These are phyloP conservation scores for Cladophialophora chaetospira DNA, from an alignment of 2,329 filamentous ascomycete species.

Conservation along the genomic window DNA sequence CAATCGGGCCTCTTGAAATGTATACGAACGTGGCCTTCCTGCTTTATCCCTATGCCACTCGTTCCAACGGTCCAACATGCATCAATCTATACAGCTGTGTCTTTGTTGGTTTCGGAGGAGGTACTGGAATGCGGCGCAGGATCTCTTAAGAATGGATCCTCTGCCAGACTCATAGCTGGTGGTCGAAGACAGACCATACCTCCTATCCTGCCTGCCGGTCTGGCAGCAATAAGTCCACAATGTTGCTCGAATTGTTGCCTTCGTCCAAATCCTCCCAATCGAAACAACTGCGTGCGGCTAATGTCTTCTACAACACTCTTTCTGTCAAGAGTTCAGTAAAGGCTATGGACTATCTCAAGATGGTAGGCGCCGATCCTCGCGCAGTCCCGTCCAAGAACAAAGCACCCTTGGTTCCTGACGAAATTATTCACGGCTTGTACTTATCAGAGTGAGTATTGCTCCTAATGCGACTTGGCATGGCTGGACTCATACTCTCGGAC, in stretches of 20 bases:
- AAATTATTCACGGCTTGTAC: constrained; percentile 27
- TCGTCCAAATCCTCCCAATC: constrained; percentile 2
- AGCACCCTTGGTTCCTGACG: constrained; percentile 27
- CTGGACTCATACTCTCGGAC: background rate
- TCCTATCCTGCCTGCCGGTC: background rate
- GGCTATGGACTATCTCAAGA: background rate
- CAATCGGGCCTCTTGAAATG: background rate
- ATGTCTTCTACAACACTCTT: constrained; percentile 5
- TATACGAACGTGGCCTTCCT: background rate
- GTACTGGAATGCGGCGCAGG: background rate
- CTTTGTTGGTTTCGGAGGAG: background rate
- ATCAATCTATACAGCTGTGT: background rate
- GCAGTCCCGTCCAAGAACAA: constrained; percentile 22
- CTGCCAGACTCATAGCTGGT: constrained; percentile 10
- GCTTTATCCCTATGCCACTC: background rate
- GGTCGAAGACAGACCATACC: background rate
- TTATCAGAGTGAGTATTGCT: constrained; percentile 29
- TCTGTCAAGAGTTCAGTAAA: constrained; percentile 9
- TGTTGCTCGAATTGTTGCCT: constrained; percentile 13
- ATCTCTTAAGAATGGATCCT: background rate
- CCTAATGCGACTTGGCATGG: too few species aligned
- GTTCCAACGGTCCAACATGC: constrained; percentile 12
- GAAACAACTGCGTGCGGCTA: constrained; percentile 2
- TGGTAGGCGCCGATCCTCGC: constrained; percentile 8
- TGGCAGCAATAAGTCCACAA: background rate